These are phyloP conservation scores for Stephania cephalantha DNA, from an alignment of 164 flowering plant species.

Conservation along the genomic window DNA sequence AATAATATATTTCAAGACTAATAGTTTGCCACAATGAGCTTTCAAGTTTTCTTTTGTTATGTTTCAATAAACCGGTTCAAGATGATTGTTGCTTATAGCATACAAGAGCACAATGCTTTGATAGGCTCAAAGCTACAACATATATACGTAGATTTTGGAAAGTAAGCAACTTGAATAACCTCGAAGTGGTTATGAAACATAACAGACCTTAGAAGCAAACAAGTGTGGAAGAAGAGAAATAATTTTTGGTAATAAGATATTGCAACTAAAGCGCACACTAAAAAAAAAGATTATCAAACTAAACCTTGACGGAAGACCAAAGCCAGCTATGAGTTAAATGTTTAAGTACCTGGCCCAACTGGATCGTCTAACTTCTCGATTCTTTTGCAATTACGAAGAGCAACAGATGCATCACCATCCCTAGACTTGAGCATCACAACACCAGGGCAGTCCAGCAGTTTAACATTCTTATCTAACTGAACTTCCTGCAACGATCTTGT, in stretches of 20 bases:
- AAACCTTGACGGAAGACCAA: neutral
- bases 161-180: neutral
- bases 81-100: too few species aligned
- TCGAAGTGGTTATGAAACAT: neutral
- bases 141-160: too few species aligned
- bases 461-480: constrained; percentile 87
- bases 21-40: too few species aligned
- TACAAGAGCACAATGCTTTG: too few species aligned
- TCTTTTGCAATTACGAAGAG: constrained; percentile 91
- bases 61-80: too few species aligned
- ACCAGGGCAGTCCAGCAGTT: constrained; percentile 97
- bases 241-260: too few species aligned
- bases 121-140: too few species aligned
- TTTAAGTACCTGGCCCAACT: constrained; percentile 62
- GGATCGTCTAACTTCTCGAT: constrained; percentile 94
- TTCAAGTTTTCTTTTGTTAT: too few species aligned
- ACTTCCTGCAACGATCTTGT: constrained; percentile 98
- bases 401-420: constrained; percentile 63
- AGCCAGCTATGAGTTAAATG: neutral
- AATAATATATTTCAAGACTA: too few species aligned
- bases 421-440: constrained; percentile 81
- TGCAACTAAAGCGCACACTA: too few species aligned
- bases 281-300: neutral
- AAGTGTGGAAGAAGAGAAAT: neutral
- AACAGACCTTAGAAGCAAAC: neutral